Conservation (phyloP, 257 asterid genomes). For the Lavandula angustifolia region DNA sequence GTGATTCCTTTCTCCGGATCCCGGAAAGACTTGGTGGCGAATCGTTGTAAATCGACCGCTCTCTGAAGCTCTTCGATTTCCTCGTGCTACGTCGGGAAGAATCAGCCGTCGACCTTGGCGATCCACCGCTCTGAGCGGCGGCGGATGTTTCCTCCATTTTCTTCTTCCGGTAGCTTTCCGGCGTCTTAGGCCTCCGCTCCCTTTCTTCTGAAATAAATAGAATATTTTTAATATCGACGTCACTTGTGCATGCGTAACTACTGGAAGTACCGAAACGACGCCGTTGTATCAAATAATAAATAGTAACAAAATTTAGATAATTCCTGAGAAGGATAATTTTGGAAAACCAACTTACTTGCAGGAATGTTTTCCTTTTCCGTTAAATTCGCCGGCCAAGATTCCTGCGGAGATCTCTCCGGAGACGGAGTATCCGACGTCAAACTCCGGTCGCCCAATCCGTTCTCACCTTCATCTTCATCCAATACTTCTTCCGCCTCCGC, state of each 20-base stretch:
- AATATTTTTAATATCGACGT: neutral
- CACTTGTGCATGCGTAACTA: conserved; percentile 28
- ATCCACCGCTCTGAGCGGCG: conserved; percentile 23
- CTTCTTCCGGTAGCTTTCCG: conserved; percentile 54
- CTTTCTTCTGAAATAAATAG: conserved; percentile 31
- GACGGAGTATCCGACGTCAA: neutral
- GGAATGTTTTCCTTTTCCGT: conserved; percentile 27
- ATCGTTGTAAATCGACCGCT: conserved; percentile 30
- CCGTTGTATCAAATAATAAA: neutral
- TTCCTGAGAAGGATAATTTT: neutral
- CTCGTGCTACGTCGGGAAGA: conserved; percentile 10
- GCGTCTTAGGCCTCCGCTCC: neutral
- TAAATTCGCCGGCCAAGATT: conserved; percentile 34
- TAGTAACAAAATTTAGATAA: neutral
- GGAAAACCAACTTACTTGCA: conserved; percentile 43
- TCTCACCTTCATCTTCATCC: conserved; percentile 23
- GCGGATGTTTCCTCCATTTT: conserved; percentile 38
- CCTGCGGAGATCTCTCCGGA: conserved; percentile 26
- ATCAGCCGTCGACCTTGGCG: conserved; percentile 1
- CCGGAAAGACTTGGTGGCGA: conserved; percentile 13
- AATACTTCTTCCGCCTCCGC: conserved; percentile 27
- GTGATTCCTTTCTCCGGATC: conserved; percentile 30
- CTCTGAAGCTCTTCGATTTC: conserved; percentile 48
- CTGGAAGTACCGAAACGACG: neutral
- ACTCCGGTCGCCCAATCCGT: conserved; percentile 13